Conservation (phyloP, 23 red algal genomes). For the Gracilaria gracilis region DNA sequence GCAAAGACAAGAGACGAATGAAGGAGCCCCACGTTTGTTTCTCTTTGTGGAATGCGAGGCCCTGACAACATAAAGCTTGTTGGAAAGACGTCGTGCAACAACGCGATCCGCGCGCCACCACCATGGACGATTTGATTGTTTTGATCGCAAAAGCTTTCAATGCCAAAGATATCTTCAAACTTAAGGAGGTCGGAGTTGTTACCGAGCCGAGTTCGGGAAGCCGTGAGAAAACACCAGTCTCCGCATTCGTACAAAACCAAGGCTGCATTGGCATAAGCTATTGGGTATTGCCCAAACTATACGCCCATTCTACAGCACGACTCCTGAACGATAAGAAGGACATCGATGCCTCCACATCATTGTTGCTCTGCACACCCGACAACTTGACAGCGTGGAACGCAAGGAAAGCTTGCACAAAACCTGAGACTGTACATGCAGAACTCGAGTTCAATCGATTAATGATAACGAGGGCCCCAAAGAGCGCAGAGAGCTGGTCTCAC, state of each 20-base stretch:
- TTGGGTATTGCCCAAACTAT: slow-evolving; percentile 48
- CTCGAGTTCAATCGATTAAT: slow-evolving; percentile 55
- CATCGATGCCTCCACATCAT: slow-evolving; percentile 22
- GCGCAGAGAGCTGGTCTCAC: slow-evolving; percentile 67
- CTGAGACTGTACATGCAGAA: slow-evolving; percentile 16
- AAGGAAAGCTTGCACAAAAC: slow-evolving; percentile 34
- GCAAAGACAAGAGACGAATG: too few species aligned
- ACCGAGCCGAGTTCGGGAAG: neutral
- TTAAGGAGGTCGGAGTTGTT: slow-evolving; percentile 33
- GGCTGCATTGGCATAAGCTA: slow-evolving; percentile 36
- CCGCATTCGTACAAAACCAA: slow-evolving; percentile 3
- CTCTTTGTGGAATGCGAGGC: neutral
- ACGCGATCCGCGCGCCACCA: neutral
- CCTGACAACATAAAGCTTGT: neutral
- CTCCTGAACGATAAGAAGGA: slow-evolving; percentile 27
- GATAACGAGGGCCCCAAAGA: slow-evolving; percentile 46
- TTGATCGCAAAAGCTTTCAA: slow-evolving; percentile 26
- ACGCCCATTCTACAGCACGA: slow-evolving; percentile 20
- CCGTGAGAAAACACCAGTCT: neutral
- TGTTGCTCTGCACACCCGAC: slow-evolving; percentile 53
- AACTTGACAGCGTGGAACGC: slow-evolving; percentile 59
- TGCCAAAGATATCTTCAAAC: neutral
- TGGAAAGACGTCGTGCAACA: neutral
- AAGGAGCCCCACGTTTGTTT: neutral
- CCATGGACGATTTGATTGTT: neutral